Conservation (phyloP, 352 stramenopile species). For the Globisporangium mamillatum region DNA sequence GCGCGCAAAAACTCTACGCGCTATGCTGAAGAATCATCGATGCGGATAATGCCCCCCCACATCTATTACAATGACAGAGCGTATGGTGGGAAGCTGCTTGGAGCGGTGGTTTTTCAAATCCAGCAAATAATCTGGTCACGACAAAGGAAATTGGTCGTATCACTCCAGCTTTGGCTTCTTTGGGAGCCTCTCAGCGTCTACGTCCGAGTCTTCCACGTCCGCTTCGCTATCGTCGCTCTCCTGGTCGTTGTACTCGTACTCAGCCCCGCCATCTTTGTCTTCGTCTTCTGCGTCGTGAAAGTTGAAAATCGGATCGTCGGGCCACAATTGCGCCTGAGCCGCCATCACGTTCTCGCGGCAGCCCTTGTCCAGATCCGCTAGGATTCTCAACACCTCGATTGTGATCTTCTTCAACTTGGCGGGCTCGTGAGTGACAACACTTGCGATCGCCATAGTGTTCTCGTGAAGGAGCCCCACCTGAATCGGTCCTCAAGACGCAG, state of each 20-base stretch:
- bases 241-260: slow-evolving; percentile 5
- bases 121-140: not conserved
- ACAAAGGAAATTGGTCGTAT: not conserved
- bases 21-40: too few relatives aligned
- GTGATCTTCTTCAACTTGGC: not conserved
- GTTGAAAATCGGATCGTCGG: not conserved
- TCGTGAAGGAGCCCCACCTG: not conserved
- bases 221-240: not conserved
- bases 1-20: too few relatives aligned
- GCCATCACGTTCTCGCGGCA: not conserved
- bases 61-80: too few relatives aligned
- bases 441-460: not conserved
- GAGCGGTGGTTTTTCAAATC: not conserved
- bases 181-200: not conserved
- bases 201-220: not conserved
- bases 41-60: not conserved
- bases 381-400: not conserved
- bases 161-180: not conserved
- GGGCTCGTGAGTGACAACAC: not conserved
- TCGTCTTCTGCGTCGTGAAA: not conserved
- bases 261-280: not conserved
- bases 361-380: not conserved
- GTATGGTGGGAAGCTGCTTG: not conserved
- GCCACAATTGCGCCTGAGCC: not conserved
- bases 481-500: not conserved